These are phyloP conservation scores for Candida peoriensis DNA, from an alignment of 805 yeast genomes.

Conservation along the genomic window DNA sequence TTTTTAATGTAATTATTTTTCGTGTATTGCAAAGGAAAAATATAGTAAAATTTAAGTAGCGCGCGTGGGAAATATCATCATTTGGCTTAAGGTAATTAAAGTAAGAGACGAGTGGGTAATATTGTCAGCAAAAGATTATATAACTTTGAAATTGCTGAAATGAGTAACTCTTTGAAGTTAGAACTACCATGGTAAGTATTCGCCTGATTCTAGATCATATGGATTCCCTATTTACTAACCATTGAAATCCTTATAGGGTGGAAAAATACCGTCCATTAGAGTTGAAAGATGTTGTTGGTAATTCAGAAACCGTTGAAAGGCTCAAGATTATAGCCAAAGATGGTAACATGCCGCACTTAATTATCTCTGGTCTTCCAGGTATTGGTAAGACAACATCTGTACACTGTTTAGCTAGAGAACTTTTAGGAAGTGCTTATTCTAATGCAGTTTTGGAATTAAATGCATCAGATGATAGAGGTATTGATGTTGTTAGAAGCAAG, in stretches of 20 bases:
- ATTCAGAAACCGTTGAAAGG: constrained; percentile 82
- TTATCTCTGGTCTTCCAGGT: constrained; percentile 94
- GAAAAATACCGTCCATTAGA: constrained; percentile 87
- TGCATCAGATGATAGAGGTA: constrained; percentile 97
- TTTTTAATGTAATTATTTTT: too few relatives aligned
- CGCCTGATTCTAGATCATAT: not conserved
- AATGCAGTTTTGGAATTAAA: constrained; percentile 91
- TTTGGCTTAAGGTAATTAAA: too few relatives aligned
- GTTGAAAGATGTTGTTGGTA: constrained; percentile 87
- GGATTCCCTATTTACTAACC: constrained; percentile 1
- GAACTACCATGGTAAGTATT: constrained; percentile 23
- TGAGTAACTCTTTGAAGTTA: constrained; percentile 19
- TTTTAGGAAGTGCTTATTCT: constrained; percentile 65
- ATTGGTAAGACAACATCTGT: constrained; percentile 96
- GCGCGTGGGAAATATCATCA: too few relatives aligned
- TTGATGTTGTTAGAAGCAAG: constrained; percentile 89
- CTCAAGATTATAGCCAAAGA: constrained; percentile 79
- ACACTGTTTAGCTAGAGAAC: constrained; percentile 80
- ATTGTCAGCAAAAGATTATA: too few relatives aligned
- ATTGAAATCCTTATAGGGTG: constrained; percentile 51
- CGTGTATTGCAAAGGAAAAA: too few relatives aligned
- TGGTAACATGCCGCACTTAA: constrained; percentile 96
- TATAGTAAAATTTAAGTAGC: too few relatives aligned
- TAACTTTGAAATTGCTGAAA: too few relatives aligned
- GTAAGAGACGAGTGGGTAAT: too few relatives aligned